Evolutionary conservation across 140 eudicot genomes (phyloP), one percentile per base, ranked within the genome.

Genomic region (Anethum foeniculum): DNA sequence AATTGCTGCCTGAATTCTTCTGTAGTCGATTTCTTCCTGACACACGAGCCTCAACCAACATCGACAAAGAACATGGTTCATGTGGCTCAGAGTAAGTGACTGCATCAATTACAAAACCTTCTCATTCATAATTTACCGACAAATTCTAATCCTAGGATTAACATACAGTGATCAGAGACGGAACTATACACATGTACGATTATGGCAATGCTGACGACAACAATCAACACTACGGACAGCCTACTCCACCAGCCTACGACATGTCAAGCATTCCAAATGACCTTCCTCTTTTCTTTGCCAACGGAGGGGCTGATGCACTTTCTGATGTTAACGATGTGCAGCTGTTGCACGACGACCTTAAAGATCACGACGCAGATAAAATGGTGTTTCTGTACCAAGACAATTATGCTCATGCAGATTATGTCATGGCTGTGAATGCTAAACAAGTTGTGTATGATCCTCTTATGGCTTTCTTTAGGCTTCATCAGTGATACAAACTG

Each of bases 31-130:
- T 44, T 78, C 30, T 89, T 91, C 80, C 89, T 88, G 11, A 84
- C 80, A 34, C 96, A 85, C 77, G 94, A 89, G 86, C 94, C 97
- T 81, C 93, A 90, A 46, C 80, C 98, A 21, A 92, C 97, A 48
- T 83, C 98, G 3, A 92, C 94, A 19, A 94, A 94, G 83, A 94
- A 94, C 94, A 82, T 94, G 97, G 86, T 94, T 71, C 98, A 92
- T 84, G 77, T 94, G 67, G 93, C 96, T 43, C 98, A 94, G 82
- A 94, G 98, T 92, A 91, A 82, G 97, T 67, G 30, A 58, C 9
- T 2, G 25, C 16, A 41, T 78, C 47, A 2, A 10, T 19, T 21
- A 38, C 38, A 11, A 47, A 23, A 2, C 3, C 28, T 32, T 23
- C 36, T 9, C 3, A 58, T 13, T 30, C 39, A 28, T 10, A 28